Base-by-base conservation (phyloP, 495 filamentous ascomycete species). In the Stereocaulon alpinum region DNA sequence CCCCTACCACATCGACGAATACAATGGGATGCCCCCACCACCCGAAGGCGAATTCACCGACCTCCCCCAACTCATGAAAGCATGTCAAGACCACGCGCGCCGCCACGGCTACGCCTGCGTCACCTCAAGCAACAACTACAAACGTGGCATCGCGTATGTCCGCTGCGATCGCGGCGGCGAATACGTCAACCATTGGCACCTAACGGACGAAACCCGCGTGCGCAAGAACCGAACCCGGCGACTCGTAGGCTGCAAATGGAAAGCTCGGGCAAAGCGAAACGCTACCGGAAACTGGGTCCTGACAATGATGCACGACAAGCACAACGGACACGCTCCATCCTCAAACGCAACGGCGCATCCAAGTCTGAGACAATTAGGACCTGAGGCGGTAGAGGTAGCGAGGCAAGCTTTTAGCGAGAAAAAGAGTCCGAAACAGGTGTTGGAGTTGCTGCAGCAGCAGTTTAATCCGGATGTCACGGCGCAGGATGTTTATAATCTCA, bases 111-210 rank as follows among this genome's bases (percentile, higher is more conserved):
- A 65, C 41, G 63, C 63, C 42, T 65, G 63, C 43, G 63, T 65
- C 47, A 65, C 63, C 56, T 63, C 63, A 43, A 64, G 62, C 61
- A 65, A 65, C 53, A 65, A 65, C 58, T 65, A 65, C 56, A 65
- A 65, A 34, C 60, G 63, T n/a, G 63, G 63, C 51, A 65, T 65
- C 56, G 63, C 63, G 27, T 65, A 65, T 52, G 63, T 65, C 17
- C 63, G 63, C 17, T 65, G 63, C 44, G 63, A 65, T 51, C 63
- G 63, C 18, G 63, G 63, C 40, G 63, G 63, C 51, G 63, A 65
- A 48, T 65, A 65, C 32, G 63, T 65, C 42, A 65, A 65, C 49
- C 63, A 65, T 47, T 65, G 63, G 63, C 63, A 65, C 22, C 49
- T 65, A 44, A 65, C 63, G 14, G 55, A 58, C 27, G 63, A 65